Evolutionary conservation across 352 stramenopile species (phyloP), one percentile per base, ranked within the genome.

Genomic region (Thalassiosira mediterranea): DNA sequence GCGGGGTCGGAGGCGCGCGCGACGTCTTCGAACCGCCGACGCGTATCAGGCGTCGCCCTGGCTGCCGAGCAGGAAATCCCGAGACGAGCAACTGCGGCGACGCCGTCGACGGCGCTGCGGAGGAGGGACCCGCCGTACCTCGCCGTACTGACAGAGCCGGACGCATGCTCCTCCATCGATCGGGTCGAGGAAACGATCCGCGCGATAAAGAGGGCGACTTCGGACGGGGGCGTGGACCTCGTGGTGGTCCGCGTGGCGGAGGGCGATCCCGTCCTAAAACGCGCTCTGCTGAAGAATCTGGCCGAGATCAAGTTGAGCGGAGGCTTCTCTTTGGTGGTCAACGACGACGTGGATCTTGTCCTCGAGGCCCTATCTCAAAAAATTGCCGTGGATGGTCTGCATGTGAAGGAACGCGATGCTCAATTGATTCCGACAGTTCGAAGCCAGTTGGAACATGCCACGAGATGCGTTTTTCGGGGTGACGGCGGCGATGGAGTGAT

Each of bases 381-480:
- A 17, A 48, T 79, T 60, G 5, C 28, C 19, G 71, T 75, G 17
- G 68, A 86, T 74, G 85, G 85, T 19, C 47, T 91, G 61, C 85
- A 91, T 69, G 71, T 90, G 0, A 91, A 91, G 59, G 85, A 91
- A 74, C 48, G 52, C 8, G 71, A 91, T 59, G 60, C 66, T 21
- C 10, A 60, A 49, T 21, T 44, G 29, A 86, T 91, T 15, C 76
- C 83, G 13, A 40, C 63, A 2, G 80, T 91, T 63, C 65, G 79
- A 37, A 26, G 60, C 26, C 42, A 65, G 31, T 76, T 87, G 58
- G 25, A 72, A 19, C 29, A 72, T 32, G 40, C 42, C 28, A 17
- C 40, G 25, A 3, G 25, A 31, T 1, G 17, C 31, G 17, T 34
- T 4, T 26, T 3, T 47, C 3, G 0, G n/a, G 23, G 4, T 44